A percentile compares a stretch with the other conserved stretches of the same genome.
phyloP scores from a whole-genome alignment of 2,329 filamentous ascomycete species.

The Aspergillus persii region DNA sequence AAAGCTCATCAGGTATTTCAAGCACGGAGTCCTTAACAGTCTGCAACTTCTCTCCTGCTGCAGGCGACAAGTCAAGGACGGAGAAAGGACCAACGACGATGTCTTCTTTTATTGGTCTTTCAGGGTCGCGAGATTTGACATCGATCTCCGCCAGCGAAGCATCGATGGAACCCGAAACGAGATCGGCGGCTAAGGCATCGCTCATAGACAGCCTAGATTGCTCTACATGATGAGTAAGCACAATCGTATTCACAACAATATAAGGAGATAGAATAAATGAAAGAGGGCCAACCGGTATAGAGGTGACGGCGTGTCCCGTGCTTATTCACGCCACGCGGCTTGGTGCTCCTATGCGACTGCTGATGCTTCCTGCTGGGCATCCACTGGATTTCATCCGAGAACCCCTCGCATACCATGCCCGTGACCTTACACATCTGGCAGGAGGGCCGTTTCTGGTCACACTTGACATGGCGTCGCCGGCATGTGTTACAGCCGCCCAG shows the following conservation, averaged over 20 bases:
- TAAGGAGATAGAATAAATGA: background rate
- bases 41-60: background rate
- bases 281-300: slow-evolving; percentile 26
- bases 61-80: slow-evolving; percentile 24
- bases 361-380: slow-evolving; percentile 19
- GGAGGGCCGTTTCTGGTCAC: slow-evolving; percentile 33
- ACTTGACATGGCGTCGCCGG: slow-evolving; percentile 36
- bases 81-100: slow-evolving; percentile 32
- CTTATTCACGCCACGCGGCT: background rate
- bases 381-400: slow-evolving; percentile 31
- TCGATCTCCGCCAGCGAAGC: slow-evolving; percentile 34
- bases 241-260: background rate
- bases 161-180: slow-evolving; percentile 32
- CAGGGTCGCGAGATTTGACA: slow-evolving; percentile 22
- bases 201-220: slow-evolving; percentile 33
- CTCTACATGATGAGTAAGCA: slow-evolving; percentile 17
- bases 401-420: slow-evolving; percentile 31
- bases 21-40: background rate
- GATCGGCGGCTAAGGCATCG: slow-evolving; percentile 21
- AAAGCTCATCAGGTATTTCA: background rate
- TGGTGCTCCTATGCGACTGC: background rate
- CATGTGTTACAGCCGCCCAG: slow-evolving; percentile 37
- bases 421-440: slow-evolving; percentile 31
- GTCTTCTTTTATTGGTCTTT: slow-evolving; percentile 13
- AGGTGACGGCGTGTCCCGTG: slow-evolving; percentile 29